Conservation (phyloP, 2,329 filamentous ascomycete species). For the Aspergillus sp. region DNA sequence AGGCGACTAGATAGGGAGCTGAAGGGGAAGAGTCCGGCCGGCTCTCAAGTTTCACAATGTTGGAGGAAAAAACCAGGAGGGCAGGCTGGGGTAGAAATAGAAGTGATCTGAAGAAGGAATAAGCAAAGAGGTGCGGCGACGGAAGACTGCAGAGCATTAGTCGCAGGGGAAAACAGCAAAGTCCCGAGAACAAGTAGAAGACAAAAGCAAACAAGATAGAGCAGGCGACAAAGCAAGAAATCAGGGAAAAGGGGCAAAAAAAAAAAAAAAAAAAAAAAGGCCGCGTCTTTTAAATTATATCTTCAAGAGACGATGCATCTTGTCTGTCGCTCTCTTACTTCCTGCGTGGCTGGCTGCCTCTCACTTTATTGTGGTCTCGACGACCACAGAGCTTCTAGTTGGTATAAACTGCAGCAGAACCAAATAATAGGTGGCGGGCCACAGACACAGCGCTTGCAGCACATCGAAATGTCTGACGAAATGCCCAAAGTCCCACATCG, state of each 20-base stretch:
- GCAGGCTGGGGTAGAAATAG: conserved; percentile 1
- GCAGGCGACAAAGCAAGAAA: neutral
- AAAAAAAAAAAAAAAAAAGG: neutral
- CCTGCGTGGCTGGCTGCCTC: conserved; percentile 4
- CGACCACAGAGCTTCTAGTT: conserved; percentile 1
- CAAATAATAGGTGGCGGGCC: conserved; percentile 17
- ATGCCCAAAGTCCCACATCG: conserved; percentile 22
- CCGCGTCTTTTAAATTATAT: conserved; percentile 5
- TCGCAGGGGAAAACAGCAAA: conserved; percentile 1
- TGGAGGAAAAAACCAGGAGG: conserved; percentile 7
- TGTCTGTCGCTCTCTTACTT: conserved; percentile 9
- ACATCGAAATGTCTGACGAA: conserved; percentile 35
- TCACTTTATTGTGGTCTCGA: conserved; percentile 3
- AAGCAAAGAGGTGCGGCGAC: conserved; percentile 15
- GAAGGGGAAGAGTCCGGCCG: conserved; percentile 4
- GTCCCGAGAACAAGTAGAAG: conserved; percentile 3
- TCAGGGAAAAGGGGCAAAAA: neutral
- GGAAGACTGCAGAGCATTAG: conserved; percentile 12
- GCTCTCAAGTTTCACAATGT: neutral
- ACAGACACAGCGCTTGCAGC: conserved; percentile 24
- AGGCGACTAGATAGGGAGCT: conserved; percentile 7
- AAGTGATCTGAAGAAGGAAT: conserved; percentile 6
- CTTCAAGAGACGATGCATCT: conserved; percentile 26
- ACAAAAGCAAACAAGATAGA: conserved; percentile 11
- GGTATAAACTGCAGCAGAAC: conserved; percentile 17